Evolutionary conservation across 23 red algal genomes (phyloP).

Genomic region (Agarophyton chilense): DNA sequence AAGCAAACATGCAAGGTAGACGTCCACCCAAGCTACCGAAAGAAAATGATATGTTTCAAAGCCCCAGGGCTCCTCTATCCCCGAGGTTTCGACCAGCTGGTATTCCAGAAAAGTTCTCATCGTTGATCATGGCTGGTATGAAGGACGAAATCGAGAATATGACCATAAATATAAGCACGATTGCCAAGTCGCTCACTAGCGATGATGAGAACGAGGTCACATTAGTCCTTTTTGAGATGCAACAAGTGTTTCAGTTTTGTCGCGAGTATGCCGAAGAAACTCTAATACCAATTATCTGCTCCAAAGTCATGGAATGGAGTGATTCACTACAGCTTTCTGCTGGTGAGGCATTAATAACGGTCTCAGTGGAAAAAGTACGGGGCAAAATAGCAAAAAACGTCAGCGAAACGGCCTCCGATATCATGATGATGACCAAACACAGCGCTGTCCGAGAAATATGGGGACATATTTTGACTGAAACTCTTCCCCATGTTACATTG

Average conservation of each 20-base stretch:
- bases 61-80: neutral
- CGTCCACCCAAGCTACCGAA: neutral
- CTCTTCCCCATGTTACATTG: conserved; percentile 67
- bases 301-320: conserved; percentile 43
- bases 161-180: conserved; percentile 24
- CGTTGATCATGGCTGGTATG: neutral
- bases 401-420: conserved; percentile 25
- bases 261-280: conserved; percentile 49
- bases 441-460: conserved; percentile 36
- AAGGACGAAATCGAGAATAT: conserved; percentile 1
- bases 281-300: conserved; percentile 71
- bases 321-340: conserved; percentile 63
- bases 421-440: conserved; percentile 7
- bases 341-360: conserved; percentile 46
- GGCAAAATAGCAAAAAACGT: conserved; percentile 2
- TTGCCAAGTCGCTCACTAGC: neutral
- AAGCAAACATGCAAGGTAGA: neutral
- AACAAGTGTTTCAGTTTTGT: conserved; percentile 67
- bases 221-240: conserved; percentile 72
- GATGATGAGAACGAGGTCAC: conserved; percentile 39
- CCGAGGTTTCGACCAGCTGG: neutral
- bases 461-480: conserved; percentile 54
- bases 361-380: neutral
- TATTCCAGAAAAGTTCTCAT: neutral
- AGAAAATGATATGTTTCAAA: neutral